These are phyloP conservation scores for Terana coerulea DNA, from an alignment of 768 basidiomycete species.

Conservation along the genomic window DNA sequence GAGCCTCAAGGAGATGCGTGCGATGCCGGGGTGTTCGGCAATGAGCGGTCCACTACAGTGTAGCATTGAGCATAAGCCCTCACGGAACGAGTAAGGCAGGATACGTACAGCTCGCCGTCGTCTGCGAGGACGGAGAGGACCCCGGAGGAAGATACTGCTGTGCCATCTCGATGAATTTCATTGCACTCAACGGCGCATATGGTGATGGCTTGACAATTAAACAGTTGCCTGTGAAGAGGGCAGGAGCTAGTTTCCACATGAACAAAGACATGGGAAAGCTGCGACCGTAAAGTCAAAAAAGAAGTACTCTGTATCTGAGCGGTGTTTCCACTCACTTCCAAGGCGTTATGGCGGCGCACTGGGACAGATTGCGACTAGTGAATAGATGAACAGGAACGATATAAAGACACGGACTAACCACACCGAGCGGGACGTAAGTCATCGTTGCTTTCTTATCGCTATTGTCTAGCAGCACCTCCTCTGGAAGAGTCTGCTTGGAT, in stretches of 20 bases:
- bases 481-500: not conserved
- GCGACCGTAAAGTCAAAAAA: not conserved
- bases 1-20: too few relatives aligned
- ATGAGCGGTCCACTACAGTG: too few relatives aligned
- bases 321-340: not conserved
- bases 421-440: not conserved
- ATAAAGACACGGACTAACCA: not conserved
- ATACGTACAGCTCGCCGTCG: constrained; percentile 10
- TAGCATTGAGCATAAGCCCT: too few relatives aligned
- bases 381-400: not conserved
- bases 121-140: constrained; percentile 12
- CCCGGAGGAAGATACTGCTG: constrained; percentile 13
- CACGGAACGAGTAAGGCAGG: not conserved
- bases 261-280: constrained; percentile 9
- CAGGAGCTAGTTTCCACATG: constrained; percentile 7
- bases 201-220: constrained; percentile 13
- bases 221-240: constrained; percentile 11
- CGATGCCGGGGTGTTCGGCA: too few relatives aligned
- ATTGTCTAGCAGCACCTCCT: not conserved
- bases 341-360: not conserved
- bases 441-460: not conserved
- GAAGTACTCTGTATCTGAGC: not conserved
- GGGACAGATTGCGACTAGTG: not conserved
- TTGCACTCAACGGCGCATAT: constrained; percentile 1
- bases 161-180: constrained; percentile 11